phyloP scores from a whole-genome alignment of 768 basidiomycete genomes.

The Kwoniella sp. region DNA sequence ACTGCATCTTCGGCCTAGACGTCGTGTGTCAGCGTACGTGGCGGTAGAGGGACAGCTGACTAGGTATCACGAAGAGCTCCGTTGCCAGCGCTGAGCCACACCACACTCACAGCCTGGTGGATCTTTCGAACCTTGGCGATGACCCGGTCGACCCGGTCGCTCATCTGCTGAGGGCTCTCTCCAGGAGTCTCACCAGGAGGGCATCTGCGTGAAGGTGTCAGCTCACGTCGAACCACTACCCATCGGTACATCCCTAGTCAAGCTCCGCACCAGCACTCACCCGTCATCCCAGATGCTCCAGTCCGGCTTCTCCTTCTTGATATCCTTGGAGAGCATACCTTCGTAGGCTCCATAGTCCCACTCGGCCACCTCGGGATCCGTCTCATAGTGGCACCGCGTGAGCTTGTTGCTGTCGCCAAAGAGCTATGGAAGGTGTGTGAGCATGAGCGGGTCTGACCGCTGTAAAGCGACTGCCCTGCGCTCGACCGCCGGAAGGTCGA shows the following conservation, averaged over 20 bases:
- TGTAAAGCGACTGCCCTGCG: background rate
- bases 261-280: slow-evolving; percentile 50
- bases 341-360: slow-evolving; percentile 89
- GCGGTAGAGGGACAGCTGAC: background rate
- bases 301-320: slow-evolving; percentile 57
- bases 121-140: slow-evolving; percentile 61
- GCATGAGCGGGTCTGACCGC: background rate
- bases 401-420: slow-evolving; percentile 42
- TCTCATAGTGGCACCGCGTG: slow-evolving; percentile 27
- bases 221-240: background rate
- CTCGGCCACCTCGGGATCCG: slow-evolving; percentile 55
- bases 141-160: slow-evolving; percentile 68
- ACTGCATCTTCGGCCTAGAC: slow-evolving; percentile 32
- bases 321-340: slow-evolving; percentile 74
- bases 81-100: no score
- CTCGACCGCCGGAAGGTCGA: background rate
- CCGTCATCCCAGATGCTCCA: slow-evolving; percentile 89
- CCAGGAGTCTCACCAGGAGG: slow-evolving; percentile 61
- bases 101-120: slow-evolving; percentile 38
- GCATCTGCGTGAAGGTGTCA: slow-evolving; percentile 56
- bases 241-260: background rate
- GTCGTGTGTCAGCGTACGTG: no score
- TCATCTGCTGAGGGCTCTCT: slow-evolving; percentile 77
- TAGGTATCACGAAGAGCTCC: background rate
- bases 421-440: slow-evolving; percentile 19